Base-by-base conservation (phyloP, 1,284 basidiomycete genomes). In the Leccinum insigne region DNA sequence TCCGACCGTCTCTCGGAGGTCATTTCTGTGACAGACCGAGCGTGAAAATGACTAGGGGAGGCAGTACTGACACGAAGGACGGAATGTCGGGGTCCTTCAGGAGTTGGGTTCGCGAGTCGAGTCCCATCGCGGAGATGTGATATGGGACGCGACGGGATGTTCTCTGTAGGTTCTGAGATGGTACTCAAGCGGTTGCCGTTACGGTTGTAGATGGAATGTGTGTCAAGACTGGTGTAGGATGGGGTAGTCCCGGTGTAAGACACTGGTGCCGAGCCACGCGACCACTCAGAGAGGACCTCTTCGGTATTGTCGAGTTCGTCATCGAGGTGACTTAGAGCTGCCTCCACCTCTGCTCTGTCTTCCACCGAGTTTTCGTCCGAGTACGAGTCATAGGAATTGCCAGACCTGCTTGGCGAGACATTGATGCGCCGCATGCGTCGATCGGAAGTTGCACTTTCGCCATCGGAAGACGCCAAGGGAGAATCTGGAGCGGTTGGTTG, bases 301-400 rank as follows among this genome's bases (percentile, higher is more conserved):
- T 90, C 87, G 0, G 87, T 83, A 59, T 83, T 80, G 66, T 86
- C 83, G 29, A 91, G 74, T 64, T 92, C 87, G 57, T 90, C 80
- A 67, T 92, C 88, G 26, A 92, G 77, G 64, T 83, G 81, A 63
- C 81, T 86, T 57, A 93, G 81, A 14, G 86, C 82, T 18, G 84
- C 86, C 74, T 91, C 90, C 21, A 92, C 89, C 75, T 92, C 88
- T 5, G 77, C 81, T 2, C 73, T 75, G 56, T 84, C 85, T 66
- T 77, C 75, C 18, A 81, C 63, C 1, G 83, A 85, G 67, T 82
- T 78, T 63, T 82, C 83, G 66, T 83, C 80, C 1, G 76, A 71
- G 64, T 83, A 82, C 4, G 73, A 73, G 60, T 81, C 71, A 47
- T 75, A 77, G 29, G 74, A 79, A 38, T 38, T 38, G 35, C 35